Evolutionary conservation across 345 rosid genomes (phyloP), one percentile per base, ranked within the genome.

Genomic region (Hirschfeldia incana): DNA sequence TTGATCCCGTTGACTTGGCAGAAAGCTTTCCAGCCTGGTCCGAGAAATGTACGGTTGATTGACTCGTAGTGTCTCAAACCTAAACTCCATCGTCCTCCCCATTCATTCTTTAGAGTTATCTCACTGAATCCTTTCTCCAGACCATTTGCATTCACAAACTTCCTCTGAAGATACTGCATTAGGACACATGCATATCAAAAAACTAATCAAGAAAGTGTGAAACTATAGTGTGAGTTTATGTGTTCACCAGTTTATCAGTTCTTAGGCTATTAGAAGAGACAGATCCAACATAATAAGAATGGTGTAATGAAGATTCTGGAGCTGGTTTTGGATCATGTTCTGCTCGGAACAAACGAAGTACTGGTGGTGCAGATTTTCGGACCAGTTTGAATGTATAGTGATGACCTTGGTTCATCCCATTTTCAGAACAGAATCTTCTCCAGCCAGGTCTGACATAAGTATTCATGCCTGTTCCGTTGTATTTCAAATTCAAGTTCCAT

Each of bases 21-120:
- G 55, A 78, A 78, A 67, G 27, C 32, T 8, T 2, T 26, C 82
- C 82, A 78, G 69, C 82, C 82, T 73, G 26, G 55, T 67, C 4
- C 32, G 2, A 60, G 33, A 59, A 0, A 10, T 13, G 65, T 76
- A 12, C 0, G 37, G 36, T 17, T 5, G 29, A 0, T 2, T 57
- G 57, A 12, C 30, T 44, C 2, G 53, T 13, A 27, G 29, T 49
- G 57, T 26, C 15, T 66, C 73, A 67, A 21, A 6, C 0, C 37
- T 59, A 59, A 67, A 67, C 9, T 49, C 78, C 82, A 73, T 21
- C 34, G 28, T 29, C 36, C 4, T 62, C 64, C 82, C 11, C 15
- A 3, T 46, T 73, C 27, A 60, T 78, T 73, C 78, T n/a, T 67
- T 7, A 78, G 16, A 46, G 46, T 37, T 33, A 78, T 46, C 69